Evolutionary conservation across 2,329 filamentous ascomycete genomes (phyloP), one percentile per base, ranked within the genome.

Genomic region (Thelonectria olida): DNA sequence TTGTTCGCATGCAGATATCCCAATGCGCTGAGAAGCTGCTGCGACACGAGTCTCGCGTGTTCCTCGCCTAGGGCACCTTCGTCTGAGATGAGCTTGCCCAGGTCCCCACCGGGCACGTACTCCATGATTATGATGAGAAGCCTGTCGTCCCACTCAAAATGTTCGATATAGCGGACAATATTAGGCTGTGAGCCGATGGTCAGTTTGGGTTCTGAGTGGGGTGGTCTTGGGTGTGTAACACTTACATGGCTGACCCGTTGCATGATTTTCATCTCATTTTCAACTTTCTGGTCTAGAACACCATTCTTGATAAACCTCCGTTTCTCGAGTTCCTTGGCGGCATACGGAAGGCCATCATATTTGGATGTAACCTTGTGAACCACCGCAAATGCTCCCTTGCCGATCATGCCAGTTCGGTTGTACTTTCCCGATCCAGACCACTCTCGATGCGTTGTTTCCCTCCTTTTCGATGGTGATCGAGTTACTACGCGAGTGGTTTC

Each of bases 51-150:
- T 75, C 90, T 88, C n/a, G 88, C 90, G 67, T 89, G 81, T 1
- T 77, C 68, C 73, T 98, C 95, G 0, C 82, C 78, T 51, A 98
- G 85, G 1, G 82, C 78, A 1, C 87, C 87, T 27, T 86, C 76
- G 10, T 86, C 82, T 19, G 80, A 79, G 27, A 98, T 84, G 65
- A 91, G 88, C 48, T 88, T 88, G 54, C 92, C 92, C 12, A 99
- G 81, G 74, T 99, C 95, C 44, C 96, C 96, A 27, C 87, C 85
- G 7, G 88, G 86, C 13, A 98, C 88, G 68, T 87, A 97, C 73
- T 99, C 96, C 96, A 99, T 99, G 75, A 97, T 91, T 74, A 98
- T 95, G 76, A 99, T 97, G 74, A 97, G 94, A 5, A 97, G 84
- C 73, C 93, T 83, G 38, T 92, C 84, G 44, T 89, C 87, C 81